Conservation (phyloP, 306 rosid species). For the Begonia masoniana region DNA sequence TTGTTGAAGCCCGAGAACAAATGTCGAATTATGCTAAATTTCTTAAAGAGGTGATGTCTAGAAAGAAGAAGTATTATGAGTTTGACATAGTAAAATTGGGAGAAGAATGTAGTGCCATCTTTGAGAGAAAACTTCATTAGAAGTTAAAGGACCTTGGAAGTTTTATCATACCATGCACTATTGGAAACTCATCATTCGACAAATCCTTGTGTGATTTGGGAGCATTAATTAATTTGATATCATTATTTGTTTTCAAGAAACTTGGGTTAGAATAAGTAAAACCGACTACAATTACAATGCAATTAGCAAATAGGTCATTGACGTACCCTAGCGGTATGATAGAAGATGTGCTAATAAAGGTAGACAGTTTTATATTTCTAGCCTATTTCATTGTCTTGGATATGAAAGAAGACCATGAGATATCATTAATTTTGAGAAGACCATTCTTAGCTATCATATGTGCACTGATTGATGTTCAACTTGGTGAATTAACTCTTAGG, state of each 20-base stretch:
- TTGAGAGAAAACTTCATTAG: neutral
- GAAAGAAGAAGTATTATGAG: neutral
- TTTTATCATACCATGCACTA: slow-evolving; percentile 1
- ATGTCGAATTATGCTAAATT: neutral
- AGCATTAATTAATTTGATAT: neutral
- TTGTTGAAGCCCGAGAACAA: neutral
- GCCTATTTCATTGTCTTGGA: neutral
- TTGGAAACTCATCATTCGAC: neutral
- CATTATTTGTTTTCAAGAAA: neutral
- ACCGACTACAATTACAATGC: neutral
- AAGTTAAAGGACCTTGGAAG: neutral
- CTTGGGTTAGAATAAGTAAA: neutral
- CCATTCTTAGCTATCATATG: neutral
- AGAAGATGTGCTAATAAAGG: neutral
- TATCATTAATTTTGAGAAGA: neutral
- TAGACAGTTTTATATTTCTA: neutral
- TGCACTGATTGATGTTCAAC: too few species aligned
- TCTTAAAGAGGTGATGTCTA: neutral
- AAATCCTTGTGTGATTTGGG: neutral
- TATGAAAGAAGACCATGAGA: neutral
- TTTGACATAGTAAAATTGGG: neutral
- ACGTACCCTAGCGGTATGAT: neutral
- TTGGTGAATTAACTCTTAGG: too few species aligned
- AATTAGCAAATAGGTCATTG: neutral
- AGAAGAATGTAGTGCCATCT: neutral